Conservation (phyloP, 306 rosid genomes). For the Phaseolus lunatus region DNA sequence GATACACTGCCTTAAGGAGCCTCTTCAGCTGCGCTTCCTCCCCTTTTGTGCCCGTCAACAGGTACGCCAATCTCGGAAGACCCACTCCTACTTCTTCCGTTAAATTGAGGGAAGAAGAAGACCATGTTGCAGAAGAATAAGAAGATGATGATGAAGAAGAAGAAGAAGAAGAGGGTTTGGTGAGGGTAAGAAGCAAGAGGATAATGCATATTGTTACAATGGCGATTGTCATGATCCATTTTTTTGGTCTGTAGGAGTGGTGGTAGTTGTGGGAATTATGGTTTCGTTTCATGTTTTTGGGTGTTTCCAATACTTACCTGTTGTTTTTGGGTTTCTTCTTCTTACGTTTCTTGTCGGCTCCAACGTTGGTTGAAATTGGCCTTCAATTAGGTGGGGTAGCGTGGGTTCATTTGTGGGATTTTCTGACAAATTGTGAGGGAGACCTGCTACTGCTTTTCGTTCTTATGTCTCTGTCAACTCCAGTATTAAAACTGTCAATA, state of each 20-base stretch:
- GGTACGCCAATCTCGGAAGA: slow-evolving; percentile 75
- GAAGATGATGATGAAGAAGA: slow-evolving; percentile 39
- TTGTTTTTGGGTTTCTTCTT: background rate
- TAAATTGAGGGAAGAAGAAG: slow-evolving; percentile 49
- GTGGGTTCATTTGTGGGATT: background rate
- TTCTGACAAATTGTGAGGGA: background rate
- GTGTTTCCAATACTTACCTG: background rate
- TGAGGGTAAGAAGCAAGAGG: slow-evolving; percentile 47
- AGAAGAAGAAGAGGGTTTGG: slow-evolving; percentile 48
- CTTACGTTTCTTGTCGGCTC: background rate
- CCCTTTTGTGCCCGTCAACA: slow-evolving; percentile 69
- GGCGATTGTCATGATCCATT: slow-evolving; percentile 56
- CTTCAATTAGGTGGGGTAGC: background rate
- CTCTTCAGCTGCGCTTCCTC: slow-evolving; percentile 65
- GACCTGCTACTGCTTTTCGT: background rate
- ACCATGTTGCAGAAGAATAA: slow-evolving; percentile 38
- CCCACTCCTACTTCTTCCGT: background rate
- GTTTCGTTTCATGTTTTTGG: slow-evolving; percentile 59
- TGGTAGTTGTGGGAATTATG: slow-evolving; percentile 49
- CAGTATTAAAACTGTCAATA: background rate
- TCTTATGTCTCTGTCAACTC: background rate
- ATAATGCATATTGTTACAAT: slow-evolving; percentile 42
- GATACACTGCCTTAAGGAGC: slow-evolving; percentile 81
- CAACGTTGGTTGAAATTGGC: background rate
- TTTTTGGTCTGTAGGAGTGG: slow-evolving; percentile 41